Evolutionary conservation across 2,329 filamentous ascomycete species (phyloP).

Genomic region (Coccinonectria pachysandricola): DNA sequence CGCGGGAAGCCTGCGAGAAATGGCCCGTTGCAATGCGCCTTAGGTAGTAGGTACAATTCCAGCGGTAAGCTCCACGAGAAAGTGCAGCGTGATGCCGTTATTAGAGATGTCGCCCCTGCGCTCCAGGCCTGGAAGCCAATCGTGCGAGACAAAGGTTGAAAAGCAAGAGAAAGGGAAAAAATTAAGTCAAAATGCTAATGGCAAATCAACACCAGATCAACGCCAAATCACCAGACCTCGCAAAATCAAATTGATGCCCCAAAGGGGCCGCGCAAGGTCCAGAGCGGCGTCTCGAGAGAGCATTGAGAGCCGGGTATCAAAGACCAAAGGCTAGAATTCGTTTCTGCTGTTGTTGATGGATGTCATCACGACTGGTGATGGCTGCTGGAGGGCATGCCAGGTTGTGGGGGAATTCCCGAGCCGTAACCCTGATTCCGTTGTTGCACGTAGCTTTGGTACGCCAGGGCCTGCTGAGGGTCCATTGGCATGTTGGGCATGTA

Average conservation of each 20-base stretch:
- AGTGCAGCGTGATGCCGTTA: constrained; percentile 11
- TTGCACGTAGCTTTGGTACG: constrained; percentile 77
- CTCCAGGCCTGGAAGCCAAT: constrained; percentile 9
- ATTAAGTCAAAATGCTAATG: constrained; percentile 19
- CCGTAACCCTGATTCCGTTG: constrained; percentile 58
- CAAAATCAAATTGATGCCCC: constrained; percentile 26
- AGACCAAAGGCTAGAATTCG: constrained; percentile 21
- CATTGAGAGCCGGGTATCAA: constrained; percentile 52
- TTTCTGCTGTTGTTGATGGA: constrained; percentile 3
- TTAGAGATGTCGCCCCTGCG: constrained; percentile 9
- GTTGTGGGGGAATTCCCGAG: constrained; percentile 69
- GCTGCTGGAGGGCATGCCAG: constrained; percentile 71
- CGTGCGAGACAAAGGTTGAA: neutral
- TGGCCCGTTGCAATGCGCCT: no score
- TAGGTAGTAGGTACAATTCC: no score
- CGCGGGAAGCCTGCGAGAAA: no score
- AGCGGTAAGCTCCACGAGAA: no score
- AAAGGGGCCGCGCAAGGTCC: constrained; percentile 16
- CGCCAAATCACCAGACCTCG: constrained; percentile 34
- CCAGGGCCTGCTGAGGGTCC: constrained; percentile 68
- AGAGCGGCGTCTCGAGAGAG: constrained; percentile 30
- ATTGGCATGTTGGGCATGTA: constrained; percentile 56
- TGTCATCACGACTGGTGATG: constrained; percentile 61
- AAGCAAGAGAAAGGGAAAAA: constrained; percentile 11
- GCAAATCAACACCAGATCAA: constrained; percentile 29